Percentiles rank a stretch among this genome's conserved stretches.
Conservation (phyloP, 176 grass and related monocot species). For the Oryza brachyantha region DNA sequence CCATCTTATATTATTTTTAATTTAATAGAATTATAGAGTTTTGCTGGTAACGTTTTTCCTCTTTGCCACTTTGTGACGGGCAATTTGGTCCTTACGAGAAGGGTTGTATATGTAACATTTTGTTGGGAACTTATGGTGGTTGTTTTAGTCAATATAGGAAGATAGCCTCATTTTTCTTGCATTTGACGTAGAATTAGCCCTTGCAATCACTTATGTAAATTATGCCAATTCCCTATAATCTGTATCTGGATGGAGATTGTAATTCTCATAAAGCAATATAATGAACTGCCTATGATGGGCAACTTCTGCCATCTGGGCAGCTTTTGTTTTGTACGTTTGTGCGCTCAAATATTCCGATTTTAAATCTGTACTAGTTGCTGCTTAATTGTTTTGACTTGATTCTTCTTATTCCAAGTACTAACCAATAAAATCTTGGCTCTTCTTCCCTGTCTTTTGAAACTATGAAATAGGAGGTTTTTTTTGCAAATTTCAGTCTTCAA, state of each 20-base stretch:
- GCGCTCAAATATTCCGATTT: background rate
- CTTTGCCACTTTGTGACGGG: conserved; percentile 12
- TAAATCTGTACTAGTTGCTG: background rate
- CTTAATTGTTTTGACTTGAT: background rate
- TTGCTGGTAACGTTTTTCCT: conserved; percentile 6
- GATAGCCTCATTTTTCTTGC: conserved; percentile 9
- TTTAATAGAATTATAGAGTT: conserved; percentile 27
- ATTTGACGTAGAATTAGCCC: conserved; percentile 10
- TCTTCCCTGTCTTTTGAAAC: no score
- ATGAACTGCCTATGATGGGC: background rate
- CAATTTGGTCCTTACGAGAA: conserved; percentile 21
- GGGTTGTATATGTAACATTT: conserved; percentile 49
- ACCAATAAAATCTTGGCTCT: background rate
- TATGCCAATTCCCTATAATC: background rate
- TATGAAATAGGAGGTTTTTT: no score
- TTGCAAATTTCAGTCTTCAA: no score
- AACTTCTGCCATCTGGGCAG: no score
- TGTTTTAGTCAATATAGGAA: conserved; percentile 33
- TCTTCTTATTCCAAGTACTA: background rate
- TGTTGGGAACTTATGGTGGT: conserved; percentile 18
- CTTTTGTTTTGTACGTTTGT: background rate
- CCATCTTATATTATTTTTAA: conserved; percentile 26
- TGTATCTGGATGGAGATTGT: background rate
- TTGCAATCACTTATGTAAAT: conserved; percentile 11
- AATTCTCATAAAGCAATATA: background rate